Percentiles rank a stretch among this genome's conserved stretches.
phyloP scores from a whole-genome alignment of 192 early-diverging fungal genomes.

The Umbelopsis ramanniana region DNA sequence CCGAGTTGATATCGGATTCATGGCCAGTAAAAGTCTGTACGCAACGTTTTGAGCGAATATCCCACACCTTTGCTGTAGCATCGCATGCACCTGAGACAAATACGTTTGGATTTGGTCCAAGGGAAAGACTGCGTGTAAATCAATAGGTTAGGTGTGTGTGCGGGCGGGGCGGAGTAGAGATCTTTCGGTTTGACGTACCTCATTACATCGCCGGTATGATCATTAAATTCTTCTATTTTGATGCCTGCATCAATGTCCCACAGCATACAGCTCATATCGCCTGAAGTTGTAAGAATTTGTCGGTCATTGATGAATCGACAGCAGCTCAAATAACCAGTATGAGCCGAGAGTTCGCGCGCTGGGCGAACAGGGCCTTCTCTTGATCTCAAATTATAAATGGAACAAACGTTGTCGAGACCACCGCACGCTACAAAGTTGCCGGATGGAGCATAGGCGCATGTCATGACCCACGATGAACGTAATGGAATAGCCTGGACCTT shows the following conservation, averaged over 20 bases:
- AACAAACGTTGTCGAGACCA: constrained; percentile 99
- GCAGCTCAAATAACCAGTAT: constrained; percentile 97
- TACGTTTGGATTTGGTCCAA: constrained; percentile 92
- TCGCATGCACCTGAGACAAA: constrained; percentile 99
- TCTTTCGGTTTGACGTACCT: constrained; percentile 43
- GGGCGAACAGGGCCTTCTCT: constrained; percentile 94
- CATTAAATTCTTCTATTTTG: constrained; percentile 96
- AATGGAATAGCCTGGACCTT: constrained; percentile 99
- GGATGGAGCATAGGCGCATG: constrained; percentile 97
- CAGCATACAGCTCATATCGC: constrained; percentile 99
- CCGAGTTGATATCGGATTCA: constrained; percentile 98
- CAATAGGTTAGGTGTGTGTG: not conserved
- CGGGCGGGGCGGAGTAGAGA: not conserved
- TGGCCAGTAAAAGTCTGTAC: constrained; percentile 99
- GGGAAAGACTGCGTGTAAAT: constrained; percentile 80
- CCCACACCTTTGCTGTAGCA: constrained; percentile 99
- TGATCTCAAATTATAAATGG: constrained; percentile 97
- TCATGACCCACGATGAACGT: constrained; percentile 99
- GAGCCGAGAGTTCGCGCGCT: constrained; percentile 93
- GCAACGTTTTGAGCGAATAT: constrained; percentile 95
- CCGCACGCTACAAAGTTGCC: constrained; percentile 99
- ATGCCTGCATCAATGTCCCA: constrained; percentile 99
- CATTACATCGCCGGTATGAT: constrained; percentile 99
- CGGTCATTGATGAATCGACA: constrained; percentile 97
- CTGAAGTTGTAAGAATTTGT: constrained; percentile 93